These are phyloP conservation scores for Echeveria elegans DNA, from an alignment of 164 flowering plant species.

Conservation along the genomic window DNA sequence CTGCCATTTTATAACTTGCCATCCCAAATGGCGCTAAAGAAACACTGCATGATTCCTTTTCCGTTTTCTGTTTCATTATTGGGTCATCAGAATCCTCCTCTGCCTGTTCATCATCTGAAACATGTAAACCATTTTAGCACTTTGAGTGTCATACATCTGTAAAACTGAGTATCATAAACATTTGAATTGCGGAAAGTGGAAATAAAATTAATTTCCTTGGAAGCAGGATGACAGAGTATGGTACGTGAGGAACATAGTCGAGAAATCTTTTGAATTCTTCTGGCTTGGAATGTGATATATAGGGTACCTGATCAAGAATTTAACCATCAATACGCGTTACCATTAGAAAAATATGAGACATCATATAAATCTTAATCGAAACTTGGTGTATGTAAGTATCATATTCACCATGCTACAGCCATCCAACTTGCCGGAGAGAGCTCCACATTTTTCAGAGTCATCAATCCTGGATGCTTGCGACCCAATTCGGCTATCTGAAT, in stretches of 20 bases:
- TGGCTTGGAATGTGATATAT: slow-evolving; percentile 51
- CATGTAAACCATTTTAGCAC: not conserved
- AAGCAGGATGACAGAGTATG: slow-evolving; percentile 61
- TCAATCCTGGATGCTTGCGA: slow-evolving; percentile 26
- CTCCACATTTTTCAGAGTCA: slow-evolving; percentile 44
- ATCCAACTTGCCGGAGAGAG: slow-evolving; percentile 77
- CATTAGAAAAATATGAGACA: too few relatives aligned
- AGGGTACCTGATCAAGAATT: slow-evolving; percentile 56
- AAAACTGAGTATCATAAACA: not conserved
- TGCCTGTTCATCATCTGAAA: not conserved
- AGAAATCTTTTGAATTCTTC: slow-evolving; percentile 33
- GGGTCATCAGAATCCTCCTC: not conserved
- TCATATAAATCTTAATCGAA: too few relatives aligned
- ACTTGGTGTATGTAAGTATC: not conserved
- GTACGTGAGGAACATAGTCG: slow-evolving; percentile 53
- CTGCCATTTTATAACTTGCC: slow-evolving; percentile 5
- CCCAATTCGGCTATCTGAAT: slow-evolving; percentile 37
- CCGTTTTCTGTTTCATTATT: not conserved
- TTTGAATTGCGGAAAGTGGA: too few relatives aligned
- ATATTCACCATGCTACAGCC: slow-evolving; percentile 59
- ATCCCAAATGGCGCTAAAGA: slow-evolving; percentile 3
- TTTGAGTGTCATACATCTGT: not conserved
- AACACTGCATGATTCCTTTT: not conserved
- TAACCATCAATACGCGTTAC: not conserved
- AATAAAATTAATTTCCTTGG: slow-evolving; percentile 29